Evolutionary conservation across 2,329 filamentous ascomycete genomes (phyloP).

Genomic region (Fusarium euwallaceae): DNA sequence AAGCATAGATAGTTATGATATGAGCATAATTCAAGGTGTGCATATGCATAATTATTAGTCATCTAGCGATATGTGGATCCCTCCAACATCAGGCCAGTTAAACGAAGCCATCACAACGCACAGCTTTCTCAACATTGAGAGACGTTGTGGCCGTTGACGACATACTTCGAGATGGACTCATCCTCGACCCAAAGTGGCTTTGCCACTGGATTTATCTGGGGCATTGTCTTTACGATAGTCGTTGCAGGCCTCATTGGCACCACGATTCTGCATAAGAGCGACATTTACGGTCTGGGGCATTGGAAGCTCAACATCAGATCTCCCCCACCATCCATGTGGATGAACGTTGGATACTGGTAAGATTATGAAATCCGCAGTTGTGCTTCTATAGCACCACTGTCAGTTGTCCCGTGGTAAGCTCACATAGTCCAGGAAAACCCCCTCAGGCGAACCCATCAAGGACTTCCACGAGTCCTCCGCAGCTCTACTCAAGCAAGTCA

Average conservation of each 20-base stretch:
- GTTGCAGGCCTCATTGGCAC: constrained; percentile 32
- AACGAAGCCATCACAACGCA: neutral
- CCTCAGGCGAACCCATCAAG: constrained; percentile 48
- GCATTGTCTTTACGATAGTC: constrained; percentile 37
- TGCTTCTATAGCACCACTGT: neutral
- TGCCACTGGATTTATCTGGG: constrained; percentile 46
- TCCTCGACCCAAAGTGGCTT: constrained; percentile 37
- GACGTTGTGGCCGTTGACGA: neutral
- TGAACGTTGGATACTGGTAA: constrained; percentile 74
- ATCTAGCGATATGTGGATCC: constrained; percentile 14
- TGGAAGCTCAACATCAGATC: constrained; percentile 66
- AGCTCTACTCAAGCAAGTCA: constrained; percentile 62
- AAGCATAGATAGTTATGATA: neutral
- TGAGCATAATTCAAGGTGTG: constrained; percentile 3
- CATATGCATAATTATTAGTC: constrained; percentile 4
- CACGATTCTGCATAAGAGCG: constrained; percentile 43
- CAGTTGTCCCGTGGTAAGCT: neutral
- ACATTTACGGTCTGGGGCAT: constrained; percentile 66
- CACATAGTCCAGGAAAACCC: constrained; percentile 45
- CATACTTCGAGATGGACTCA: constrained; percentile 12
- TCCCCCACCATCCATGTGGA: constrained; percentile 68
- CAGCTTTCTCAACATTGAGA: neutral
- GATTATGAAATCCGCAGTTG: constrained; percentile 37
- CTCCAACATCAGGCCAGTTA: neutral
- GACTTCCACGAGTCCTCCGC: constrained; percentile 61